Evolutionary conservation across 2,329 filamentous ascomycete species (phyloP), one percentile per base, ranked within the genome.

Genomic region (Exophiala xenobiotica): DNA sequence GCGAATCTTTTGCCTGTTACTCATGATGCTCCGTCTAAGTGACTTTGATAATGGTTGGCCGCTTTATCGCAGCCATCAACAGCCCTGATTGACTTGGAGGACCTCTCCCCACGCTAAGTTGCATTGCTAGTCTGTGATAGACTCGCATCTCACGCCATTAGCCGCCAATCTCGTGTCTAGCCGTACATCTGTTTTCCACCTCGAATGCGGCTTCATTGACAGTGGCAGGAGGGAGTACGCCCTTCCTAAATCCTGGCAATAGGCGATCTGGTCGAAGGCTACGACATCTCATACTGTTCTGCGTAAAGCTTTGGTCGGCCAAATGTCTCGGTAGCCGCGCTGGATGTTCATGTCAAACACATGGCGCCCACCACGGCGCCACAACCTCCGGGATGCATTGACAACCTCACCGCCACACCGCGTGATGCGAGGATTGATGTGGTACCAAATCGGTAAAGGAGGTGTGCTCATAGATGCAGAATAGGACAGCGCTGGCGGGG

Each of bases 81-180:
- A 38, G 26, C 38, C 37, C 20, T 27, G 27, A 19, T 37, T 37
- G 24, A 14, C 14, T 33, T 19, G 19, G 6, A 33, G 18, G 19
- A 39, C 51, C 38, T 29, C 40, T 57, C 38, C 50, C 50, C 54
- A 57, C 54, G 47, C 51, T 54, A 57, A 22, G 8, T 22, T 31
- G 31, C 37, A 35, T 11, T 49, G 5, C 48, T 53, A 51, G 49
- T 48, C 38, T 49, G 54, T 54, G 54, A 57, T 57, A 44, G 51
- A 46, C 24, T 31, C 27, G 38, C 39, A 42, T 33, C 24, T 41
- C 22, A 24, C 39, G 39, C 27, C 39, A 23, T 39, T 54, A 51
- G 46, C 49, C 51, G 54, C 54, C 54, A 50, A 24, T 40, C 42
- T 43, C n/a, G n/a, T n/a, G n/a, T n/a, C n/a, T n/a, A n/a, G n/a